phyloP scores from a whole-genome alignment of 345 rosid genomes.

The Eutrema yunnanense region DNA sequence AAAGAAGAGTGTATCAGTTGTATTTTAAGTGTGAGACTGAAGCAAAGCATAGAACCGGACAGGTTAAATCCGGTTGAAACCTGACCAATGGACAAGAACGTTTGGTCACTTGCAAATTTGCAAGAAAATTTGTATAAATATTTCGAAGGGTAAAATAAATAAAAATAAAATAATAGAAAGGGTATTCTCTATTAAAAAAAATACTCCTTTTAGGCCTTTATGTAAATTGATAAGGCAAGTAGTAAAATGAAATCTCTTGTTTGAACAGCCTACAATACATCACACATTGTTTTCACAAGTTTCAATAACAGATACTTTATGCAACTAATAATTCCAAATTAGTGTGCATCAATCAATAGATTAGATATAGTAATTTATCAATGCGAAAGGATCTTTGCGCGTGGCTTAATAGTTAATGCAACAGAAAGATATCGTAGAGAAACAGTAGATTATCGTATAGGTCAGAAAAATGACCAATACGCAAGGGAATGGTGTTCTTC shows the following conservation, averaged over 20 bases:
- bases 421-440: slow-evolving; percentile 31
- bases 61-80: too few relatives aligned
- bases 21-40: not conserved
- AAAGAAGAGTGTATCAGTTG: not conserved
- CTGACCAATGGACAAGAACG: not conserved
- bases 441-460: not conserved
- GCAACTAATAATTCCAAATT: not conserved
- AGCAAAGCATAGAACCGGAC: not conserved
- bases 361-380: not conserved
- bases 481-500: not conserved
- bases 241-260: not conserved
- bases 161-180: not conserved
- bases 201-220: not conserved
- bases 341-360: not conserved
- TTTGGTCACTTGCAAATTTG: not conserved
- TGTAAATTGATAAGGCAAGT: not conserved
- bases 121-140: not conserved
- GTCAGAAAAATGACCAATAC: not conserved
- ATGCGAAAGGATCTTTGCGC: slow-evolving; percentile 1
- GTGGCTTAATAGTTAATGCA: slow-evolving; percentile 18
- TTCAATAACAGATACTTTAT: not conserved
- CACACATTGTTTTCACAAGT: not conserved
- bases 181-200: not conserved
- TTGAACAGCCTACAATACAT: not conserved
- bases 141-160: not conserved